Base-by-base conservation (phyloP, 169 alveolate species). In the Eimeria sp. region DNA sequence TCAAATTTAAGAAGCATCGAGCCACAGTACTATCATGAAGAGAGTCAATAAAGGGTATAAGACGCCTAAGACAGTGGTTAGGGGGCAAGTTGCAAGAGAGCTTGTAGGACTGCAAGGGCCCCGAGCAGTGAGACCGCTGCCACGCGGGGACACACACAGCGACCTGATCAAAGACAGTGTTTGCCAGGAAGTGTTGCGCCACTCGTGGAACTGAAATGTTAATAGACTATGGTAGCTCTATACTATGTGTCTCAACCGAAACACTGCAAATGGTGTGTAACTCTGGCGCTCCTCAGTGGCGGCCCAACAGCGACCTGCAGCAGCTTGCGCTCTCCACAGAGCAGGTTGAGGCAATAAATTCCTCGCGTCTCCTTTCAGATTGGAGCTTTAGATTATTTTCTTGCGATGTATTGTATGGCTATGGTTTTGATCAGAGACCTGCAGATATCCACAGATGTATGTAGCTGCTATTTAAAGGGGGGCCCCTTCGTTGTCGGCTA, bases 71-170 rank as follows among this genome's bases (percentile, higher is more conserved):
- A 83, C 16, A 9, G n/a, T 5, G 49, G 51, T 5, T 58, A n/a
- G n/a, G n/a, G n/a, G n/a, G n/a, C n/a, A n/a, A n/a, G n/a, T n/a
- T n/a, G n/a, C 40, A 34, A 34, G 78, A 54, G 92, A 58, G 22
- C 57, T 14, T 84, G 78, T 9, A 30, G 47, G 54, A 43, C 57
- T 63, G 70, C 70, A 61, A 84, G 92, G 78, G 92, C 58, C 92
- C 92, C 92, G 57, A 54, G 92, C 92, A 10, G 58, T 84, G 61
- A 84, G 92, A 84, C 92, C 92, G 92, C 76, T 84, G 92, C 92
- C 78, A 84, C 78, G 61, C 30, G 72, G 54, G 78, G 57, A 58
- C 78, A 58, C 49, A 82, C 57, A 61, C 75, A 61, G 75, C 92
- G 58, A 84, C 58, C 3, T 30, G 54, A 61, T 40, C 75, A 40